Percentiles rank a stretch among this genome's conserved stretches.
Evolutionary conservation across 306 rosid species (phyloP).

Genomic region (Cicer bijugum): DNA sequence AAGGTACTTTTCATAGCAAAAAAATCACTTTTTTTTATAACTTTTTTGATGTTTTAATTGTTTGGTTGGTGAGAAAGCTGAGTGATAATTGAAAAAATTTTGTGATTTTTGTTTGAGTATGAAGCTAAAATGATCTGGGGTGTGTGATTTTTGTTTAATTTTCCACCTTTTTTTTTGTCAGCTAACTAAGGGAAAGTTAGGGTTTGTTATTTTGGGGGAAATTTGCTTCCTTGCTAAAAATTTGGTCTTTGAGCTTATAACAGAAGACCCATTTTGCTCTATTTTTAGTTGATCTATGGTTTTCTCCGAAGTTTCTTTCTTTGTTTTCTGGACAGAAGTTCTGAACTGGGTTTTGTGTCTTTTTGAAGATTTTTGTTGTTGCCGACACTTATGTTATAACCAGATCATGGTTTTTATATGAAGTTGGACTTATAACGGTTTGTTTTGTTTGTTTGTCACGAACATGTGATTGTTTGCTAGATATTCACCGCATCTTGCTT

Average conservation of each 20-base stretch:
- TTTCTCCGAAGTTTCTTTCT: slow-evolving; percentile 15
- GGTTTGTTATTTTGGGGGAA: slow-evolving; percentile 42
- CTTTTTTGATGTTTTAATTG: not conserved
- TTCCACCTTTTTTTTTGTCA: not conserved
- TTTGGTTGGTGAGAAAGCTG: slow-evolving; percentile 44
- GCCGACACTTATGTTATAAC: slow-evolving; percentile 24
- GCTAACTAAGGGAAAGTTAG: slow-evolving; percentile 23
- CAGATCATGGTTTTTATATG: slow-evolving; percentile 34
- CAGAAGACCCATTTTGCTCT: slow-evolving; percentile 14
- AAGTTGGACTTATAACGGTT: slow-evolving; percentile 7
- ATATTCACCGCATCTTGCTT: slow-evolving; percentile 38
- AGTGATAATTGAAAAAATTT: not conserved
- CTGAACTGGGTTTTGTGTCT: slow-evolving; percentile 37
- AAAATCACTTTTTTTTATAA: not conserved
- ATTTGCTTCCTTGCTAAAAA: slow-evolving; percentile 13
- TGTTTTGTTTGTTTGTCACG: slow-evolving; percentile 7
- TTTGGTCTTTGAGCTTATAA: slow-evolving; percentile 32
- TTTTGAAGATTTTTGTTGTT: slow-evolving; percentile 41
- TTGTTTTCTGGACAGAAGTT: slow-evolving; percentile 13
- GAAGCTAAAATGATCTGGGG: slow-evolving; percentile 38
- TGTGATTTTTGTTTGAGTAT: slow-evolving; percentile 11
- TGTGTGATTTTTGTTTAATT: slow-evolving; percentile 23
- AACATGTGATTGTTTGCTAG: not conserved
- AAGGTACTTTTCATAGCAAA: slow-evolving; percentile 58
- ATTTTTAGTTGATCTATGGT: slow-evolving; percentile 51